A percentile compares a stretch with the other conserved stretches of the same genome.
Conservation (phyloP, 441 rosid genomes). For the Rhodomyrtus psidioides region DNA sequence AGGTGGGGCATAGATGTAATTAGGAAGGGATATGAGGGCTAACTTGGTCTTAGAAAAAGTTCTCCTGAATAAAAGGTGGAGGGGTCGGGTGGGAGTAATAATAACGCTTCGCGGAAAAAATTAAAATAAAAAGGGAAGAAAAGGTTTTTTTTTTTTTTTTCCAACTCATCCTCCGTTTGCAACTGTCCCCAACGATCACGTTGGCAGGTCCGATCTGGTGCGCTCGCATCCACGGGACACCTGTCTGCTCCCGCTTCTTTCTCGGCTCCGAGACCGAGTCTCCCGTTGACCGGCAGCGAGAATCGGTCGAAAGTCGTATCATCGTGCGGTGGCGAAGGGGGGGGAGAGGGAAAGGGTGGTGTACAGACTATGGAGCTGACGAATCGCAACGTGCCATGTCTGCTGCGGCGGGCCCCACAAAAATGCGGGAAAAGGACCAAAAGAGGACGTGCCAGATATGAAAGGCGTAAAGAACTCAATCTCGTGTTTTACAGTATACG, state of each 20-base stretch:
- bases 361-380: background rate
- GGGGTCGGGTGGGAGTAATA: background rate
- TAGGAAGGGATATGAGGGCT: background rate
- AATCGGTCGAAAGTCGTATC: background rate
- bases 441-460: background rate
- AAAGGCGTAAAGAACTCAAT: background rate
- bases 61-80: background rate
- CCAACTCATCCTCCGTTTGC: slow-evolving; percentile 26
- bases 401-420: rapidly evolving
- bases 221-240: slow-evolving; percentile 4
- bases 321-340: background rate
- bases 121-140: background rate
- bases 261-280: background rate
- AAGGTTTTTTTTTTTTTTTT: background rate
- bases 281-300: background rate
- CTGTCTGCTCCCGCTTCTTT: slow-evolving; percentile 2
- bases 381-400: background rate
- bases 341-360: background rate
- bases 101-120: background rate
- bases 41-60: background rate
- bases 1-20: background rate
- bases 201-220: slow-evolving; percentile 18
- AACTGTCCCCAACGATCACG: slow-evolving; percentile 17
- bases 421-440: background rate
- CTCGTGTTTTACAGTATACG: too few species aligned